These are phyloP conservation scores for Aureobasidium vineae DNA, from an alignment of 2,329 filamentous ascomycete species.

Conservation along the genomic window DNA sequence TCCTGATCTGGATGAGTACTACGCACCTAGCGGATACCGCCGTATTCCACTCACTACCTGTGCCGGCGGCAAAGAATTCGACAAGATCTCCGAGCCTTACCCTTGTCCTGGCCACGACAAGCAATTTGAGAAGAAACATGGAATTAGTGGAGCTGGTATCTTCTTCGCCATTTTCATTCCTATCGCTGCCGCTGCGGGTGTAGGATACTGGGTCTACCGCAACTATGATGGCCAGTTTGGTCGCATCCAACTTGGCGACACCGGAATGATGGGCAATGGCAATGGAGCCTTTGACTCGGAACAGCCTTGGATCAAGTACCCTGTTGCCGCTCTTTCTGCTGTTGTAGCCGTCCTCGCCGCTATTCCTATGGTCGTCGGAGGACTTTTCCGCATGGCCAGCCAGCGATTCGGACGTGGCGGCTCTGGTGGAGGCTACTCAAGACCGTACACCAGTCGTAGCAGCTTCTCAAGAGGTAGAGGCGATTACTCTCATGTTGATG, in stretches of 20 bases:
- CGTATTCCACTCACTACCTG: conserved; percentile 89
- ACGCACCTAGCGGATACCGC: conserved; percentile 82
- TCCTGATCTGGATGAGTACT: conserved; percentile 72
- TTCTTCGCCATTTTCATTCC: conserved; percentile 85
- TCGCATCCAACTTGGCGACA: conserved; percentile 79
- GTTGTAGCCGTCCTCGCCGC: conserved; percentile 56
- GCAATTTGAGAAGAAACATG: conserved; percentile 72
- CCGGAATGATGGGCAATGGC: conserved; percentile 34
- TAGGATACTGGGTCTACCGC: conserved; percentile 81
- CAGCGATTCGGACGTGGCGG: conserved; percentile 49
- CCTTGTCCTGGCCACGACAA: conserved; percentile 78
- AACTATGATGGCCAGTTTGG: conserved; percentile 91
- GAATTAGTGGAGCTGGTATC: conserved; percentile 68
- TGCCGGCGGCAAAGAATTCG: conserved; percentile 68
- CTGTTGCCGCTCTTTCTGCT: conserved; percentile 52
- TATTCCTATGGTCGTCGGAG: conserved; percentile 66
- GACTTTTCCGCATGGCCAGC: conserved; percentile 66
- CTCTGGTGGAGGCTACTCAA: conserved; percentile 51
- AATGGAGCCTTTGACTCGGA: conserved; percentile 61
- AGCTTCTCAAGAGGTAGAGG: conserved; percentile 83
- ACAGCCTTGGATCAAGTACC: conserved; percentile 75
- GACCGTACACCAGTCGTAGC: conserved; percentile 81
- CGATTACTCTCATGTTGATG: conserved; percentile 86
- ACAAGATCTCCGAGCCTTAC: conserved; percentile 61
- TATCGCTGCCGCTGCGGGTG: conserved; percentile 64